Percentiles rank a stretch among this genome's conserved stretches.
These are phyloP conservation scores for Eimeria zaria DNA, from an alignment of 169 alveolate species.

Conservation along the genomic window DNA sequence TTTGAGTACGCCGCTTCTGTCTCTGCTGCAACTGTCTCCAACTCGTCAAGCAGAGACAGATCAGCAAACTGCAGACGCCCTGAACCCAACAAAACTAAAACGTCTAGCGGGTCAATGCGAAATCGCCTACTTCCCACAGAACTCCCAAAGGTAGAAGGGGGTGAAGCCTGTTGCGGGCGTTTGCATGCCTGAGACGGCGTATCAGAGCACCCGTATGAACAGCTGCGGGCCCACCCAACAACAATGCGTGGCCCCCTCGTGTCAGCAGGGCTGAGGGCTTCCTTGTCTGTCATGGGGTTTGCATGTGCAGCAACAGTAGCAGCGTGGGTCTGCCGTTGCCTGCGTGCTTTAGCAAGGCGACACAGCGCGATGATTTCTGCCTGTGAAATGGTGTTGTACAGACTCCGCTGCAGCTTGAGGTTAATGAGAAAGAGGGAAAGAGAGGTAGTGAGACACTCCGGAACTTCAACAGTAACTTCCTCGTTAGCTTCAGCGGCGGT, in stretches of 20 bases:
- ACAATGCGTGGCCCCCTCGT: too few species aligned
- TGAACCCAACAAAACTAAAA: not conserved
- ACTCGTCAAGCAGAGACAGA: constrained; percentile 6
- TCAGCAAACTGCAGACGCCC: not conserved
- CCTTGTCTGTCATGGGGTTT: not conserved
- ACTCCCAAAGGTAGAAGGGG: not conserved
- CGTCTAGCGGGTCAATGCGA: constrained; percentile 39
- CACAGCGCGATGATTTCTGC: constrained; percentile 17
- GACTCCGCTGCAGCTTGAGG: not conserved
- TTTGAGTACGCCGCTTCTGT: not conserved
- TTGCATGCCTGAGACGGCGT: not conserved
- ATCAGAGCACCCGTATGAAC: not conserved
- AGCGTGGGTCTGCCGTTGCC: not conserved
- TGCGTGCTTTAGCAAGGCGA: constrained; percentile 29
- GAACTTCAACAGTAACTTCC: not conserved
- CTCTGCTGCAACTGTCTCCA: constrained; percentile 26
- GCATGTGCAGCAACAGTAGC: not conserved
- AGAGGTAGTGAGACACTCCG: not conserved
- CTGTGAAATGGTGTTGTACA: constrained; percentile 1
- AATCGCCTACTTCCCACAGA: not conserved
- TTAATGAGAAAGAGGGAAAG: not conserved
- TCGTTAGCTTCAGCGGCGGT: not conserved
- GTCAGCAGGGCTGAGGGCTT: not conserved
- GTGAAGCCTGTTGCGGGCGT: not conserved
- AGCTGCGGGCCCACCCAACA: too few species aligned